Conservation (phyloP, 2,329 filamentous ascomycete genomes). For the Verticillium longisporum region DNA sequence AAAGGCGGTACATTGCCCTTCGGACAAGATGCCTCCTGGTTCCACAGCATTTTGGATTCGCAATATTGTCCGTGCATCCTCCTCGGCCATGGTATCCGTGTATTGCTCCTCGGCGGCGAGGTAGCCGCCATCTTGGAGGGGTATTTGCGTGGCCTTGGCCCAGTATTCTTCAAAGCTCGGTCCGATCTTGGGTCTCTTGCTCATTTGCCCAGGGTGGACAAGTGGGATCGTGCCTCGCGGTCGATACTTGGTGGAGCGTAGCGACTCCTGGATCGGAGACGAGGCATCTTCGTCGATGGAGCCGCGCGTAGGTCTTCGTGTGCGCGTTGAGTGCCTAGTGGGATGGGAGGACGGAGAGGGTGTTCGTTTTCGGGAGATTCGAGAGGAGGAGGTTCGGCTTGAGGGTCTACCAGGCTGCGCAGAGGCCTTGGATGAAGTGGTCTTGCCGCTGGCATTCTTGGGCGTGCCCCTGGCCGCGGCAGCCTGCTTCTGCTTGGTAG, state of each 20-base stretch:
- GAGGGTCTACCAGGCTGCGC: conserved; percentile 15
- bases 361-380: conserved; percentile 30
- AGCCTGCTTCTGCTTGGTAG: conserved; percentile 19
- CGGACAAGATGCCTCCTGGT: conserved; percentile 68
- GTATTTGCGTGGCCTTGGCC: conserved; percentile 38
- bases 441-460: conserved; percentile 18
- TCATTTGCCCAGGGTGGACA: conserved; percentile 52
- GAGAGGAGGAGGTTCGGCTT: conserved; percentile 22
- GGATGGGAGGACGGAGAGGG: conserved; percentile 31
- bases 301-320: conserved; percentile 34
- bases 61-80: conserved; percentile 64
- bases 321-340: conserved; percentile 32
- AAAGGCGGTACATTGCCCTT: conserved; percentile 63
- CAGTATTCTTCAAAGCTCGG: conserved; percentile 53
- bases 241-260: conserved; percentile 28
- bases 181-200: conserved; percentile 45
- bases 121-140: conserved; percentile 54
- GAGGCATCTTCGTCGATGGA: conserved; percentile 17
- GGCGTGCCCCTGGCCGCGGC: conserved; percentile 21
- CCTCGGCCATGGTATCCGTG: conserved; percentile 54
- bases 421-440: conserved; percentile 7
- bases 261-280: conserved; percentile 5
- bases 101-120: conserved; percentile 50
- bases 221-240: conserved; percentile 37
- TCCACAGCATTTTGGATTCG: conserved; percentile 67